phyloP scores from a whole-genome alignment of 805 yeast species.

The Blastobotrys chiropterorum region DNA sequence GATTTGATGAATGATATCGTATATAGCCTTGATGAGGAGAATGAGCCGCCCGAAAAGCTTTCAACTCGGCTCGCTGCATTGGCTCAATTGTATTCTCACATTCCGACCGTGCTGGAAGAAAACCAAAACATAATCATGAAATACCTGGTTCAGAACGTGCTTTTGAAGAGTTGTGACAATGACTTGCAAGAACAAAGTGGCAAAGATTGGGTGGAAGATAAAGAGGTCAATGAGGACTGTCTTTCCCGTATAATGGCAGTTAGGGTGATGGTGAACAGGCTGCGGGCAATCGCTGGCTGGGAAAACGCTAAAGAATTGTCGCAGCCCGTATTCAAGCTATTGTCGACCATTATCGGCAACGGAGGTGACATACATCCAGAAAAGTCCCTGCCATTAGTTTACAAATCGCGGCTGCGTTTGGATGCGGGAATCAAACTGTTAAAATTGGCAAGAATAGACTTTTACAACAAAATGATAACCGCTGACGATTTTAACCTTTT shows the following conservation, averaged over 20 bases:
- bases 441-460: slow-evolving; percentile 53
- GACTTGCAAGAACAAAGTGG: slow-evolving; percentile 19
- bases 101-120: slow-evolving; percentile 44
- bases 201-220: slow-evolving; percentile 43
- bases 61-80: slow-evolving; percentile 54
- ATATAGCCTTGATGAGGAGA: neutral
- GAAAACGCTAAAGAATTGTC: slow-evolving; percentile 41
- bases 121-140: slow-evolving; percentile 54
- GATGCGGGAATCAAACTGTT: slow-evolving; percentile 61
- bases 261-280: slow-evolving; percentile 52
- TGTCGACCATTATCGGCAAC: slow-evolving; percentile 60
- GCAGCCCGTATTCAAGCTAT: slow-evolving; percentile 59
- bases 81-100: slow-evolving; percentile 49
- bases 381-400: slow-evolving; percentile 49
- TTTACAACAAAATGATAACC: slow-evolving; percentile 46
- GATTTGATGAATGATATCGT: slow-evolving; percentile 32
- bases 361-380: slow-evolving; percentile 71
- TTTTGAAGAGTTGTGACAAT: slow-evolving; percentile 38
- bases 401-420: slow-evolving; percentile 56
- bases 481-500: slow-evolving; percentile 48
- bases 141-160: slow-evolving; percentile 48
- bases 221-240: slow-evolving; percentile 36
- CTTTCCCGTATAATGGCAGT: slow-evolving; percentile 48
- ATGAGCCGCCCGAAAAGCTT: slow-evolving; percentile 22
- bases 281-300: slow-evolving; percentile 35